A percentile compares a stretch with the other conserved stretches of the same genome.
Conservation (phyloP, 1,139 yeast genomes). For the Tardiomyces depauwii region DNA sequence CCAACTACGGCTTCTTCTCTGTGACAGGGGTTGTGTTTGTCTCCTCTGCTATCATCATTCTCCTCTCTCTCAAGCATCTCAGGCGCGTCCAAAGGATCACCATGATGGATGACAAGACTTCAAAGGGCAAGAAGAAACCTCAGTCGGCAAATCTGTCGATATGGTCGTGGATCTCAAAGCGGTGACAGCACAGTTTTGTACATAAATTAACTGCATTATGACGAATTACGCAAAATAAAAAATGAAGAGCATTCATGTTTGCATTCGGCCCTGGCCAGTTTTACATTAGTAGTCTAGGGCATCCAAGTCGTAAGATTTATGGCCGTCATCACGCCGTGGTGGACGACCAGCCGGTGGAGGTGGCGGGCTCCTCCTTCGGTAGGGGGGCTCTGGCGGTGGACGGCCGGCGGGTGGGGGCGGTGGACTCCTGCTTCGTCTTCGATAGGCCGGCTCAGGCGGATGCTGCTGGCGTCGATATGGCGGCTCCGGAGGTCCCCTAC, state of each 20-base stretch:
- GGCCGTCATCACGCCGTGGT: not conserved
- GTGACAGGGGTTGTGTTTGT: slow-evolving; percentile 41
- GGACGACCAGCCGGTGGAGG: slow-evolving; percentile 5
- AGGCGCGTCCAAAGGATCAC: slow-evolving; percentile 51
- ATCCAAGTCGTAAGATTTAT: not conserved
- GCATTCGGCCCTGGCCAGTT: not conserved
- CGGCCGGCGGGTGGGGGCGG: slow-evolving; percentile 1
- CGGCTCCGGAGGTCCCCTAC: slow-evolving; percentile 3
- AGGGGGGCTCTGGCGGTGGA: slow-evolving; percentile 2
- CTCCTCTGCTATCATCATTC: slow-evolving; percentile 30
- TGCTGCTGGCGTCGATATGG: slow-evolving; percentile 4
- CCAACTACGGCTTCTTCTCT: slow-evolving; percentile 50
- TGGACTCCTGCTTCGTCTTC: slow-evolving; percentile 5
- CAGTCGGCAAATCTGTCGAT: not conserved
- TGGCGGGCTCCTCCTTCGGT: slow-evolving; percentile 4
- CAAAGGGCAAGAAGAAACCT: not conserved
- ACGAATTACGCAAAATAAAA: not conserved
- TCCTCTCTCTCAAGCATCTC: slow-evolving; percentile 34
- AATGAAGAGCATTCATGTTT: slow-evolving; percentile 3
- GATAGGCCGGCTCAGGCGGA: slow-evolving; percentile 2
- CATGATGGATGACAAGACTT: slow-evolving; percentile 36
- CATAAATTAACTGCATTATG: not conserved
- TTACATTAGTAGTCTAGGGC: not conserved
- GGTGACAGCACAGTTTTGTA: not conserved
- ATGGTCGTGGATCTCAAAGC: not conserved